Conservation (phyloP, 2,329 filamentous ascomycete species). For the Apiospora kogelbergensis region DNA sequence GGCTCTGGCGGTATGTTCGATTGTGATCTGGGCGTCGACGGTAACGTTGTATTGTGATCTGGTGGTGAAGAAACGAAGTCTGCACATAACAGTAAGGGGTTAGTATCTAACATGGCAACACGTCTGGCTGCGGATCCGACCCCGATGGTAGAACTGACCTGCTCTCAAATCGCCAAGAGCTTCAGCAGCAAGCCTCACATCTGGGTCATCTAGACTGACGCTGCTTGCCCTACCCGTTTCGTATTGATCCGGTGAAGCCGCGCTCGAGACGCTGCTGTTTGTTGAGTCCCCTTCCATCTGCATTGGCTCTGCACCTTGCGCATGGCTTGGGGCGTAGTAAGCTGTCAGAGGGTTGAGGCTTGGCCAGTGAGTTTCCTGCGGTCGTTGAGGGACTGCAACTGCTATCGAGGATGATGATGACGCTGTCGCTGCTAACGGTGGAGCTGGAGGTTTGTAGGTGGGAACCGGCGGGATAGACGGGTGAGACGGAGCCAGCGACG, state of each 20-base stretch:
- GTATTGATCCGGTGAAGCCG: conserved; percentile 47
- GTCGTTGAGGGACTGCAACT: conserved; percentile 20
- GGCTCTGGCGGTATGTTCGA: conserved; percentile 64
- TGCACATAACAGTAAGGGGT: conserved; percentile 30
- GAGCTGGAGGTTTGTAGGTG: conserved; percentile 23
- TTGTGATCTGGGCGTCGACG: conserved; percentile 38
- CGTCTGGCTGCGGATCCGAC: neutral
- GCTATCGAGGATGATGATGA: neutral
- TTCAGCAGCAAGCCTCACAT: conserved; percentile 71
- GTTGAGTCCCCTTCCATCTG: conserved; percentile 49
- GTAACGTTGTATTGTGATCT: conserved; percentile 41
- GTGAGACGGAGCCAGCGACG: conserved; percentile 16
- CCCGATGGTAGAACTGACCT: conserved; percentile 48
- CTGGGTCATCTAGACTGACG: conserved; percentile 63
- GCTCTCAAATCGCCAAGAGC: conserved; percentile 73
- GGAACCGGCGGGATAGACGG: conserved; percentile 17
- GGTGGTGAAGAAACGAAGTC: conserved; percentile 68
- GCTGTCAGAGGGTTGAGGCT: conserved; percentile 49
- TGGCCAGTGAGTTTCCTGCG: conserved; percentile 43
- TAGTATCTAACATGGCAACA: neutral
- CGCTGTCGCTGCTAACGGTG: conserved; percentile 26
- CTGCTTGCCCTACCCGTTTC: conserved; percentile 47
- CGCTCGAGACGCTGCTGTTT: conserved; percentile 40
- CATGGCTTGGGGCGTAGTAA: conserved; percentile 47
- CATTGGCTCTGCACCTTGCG: conserved; percentile 42